phyloP scores from a whole-genome alignment of 2,329 filamentous ascomycete species.

The Clarireedia paspali region DNA sequence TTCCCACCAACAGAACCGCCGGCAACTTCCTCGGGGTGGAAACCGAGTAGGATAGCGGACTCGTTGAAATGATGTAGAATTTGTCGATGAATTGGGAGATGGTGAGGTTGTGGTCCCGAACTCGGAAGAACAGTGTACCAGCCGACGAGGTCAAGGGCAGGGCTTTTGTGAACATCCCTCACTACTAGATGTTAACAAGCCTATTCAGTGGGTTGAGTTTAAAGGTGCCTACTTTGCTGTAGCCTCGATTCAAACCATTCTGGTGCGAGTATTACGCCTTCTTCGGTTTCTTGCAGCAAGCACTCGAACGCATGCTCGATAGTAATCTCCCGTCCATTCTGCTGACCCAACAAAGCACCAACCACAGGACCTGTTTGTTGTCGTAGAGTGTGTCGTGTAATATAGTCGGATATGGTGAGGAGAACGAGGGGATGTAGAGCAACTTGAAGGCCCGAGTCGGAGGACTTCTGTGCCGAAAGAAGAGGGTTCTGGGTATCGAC shows the following conservation, averaged over 20 bases:
- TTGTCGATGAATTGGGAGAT: constrained; percentile 70
- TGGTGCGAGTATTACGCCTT: constrained; percentile 54
- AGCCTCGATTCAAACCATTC: constrained; percentile 71
- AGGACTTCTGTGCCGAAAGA: constrained; percentile 57
- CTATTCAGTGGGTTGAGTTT: neutral
- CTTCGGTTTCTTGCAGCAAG: constrained; percentile 40
- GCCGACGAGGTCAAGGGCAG: constrained; percentile 77
- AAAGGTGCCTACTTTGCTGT: constrained; percentile 64
- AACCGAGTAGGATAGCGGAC: constrained; percentile 75
- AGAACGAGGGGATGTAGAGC: constrained; percentile 90
- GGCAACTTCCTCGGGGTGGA: constrained; percentile 61
- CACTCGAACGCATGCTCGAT: constrained; percentile 92
- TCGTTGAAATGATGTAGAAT: constrained; percentile 72
- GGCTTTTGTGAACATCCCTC: constrained; percentile 79
- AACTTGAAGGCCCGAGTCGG: constrained; percentile 61
- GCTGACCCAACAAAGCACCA: constrained; percentile 83
- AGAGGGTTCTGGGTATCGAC: constrained; percentile 43
- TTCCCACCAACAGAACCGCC: constrained; percentile 60
- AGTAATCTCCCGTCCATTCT: constrained; percentile 83
- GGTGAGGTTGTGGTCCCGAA: constrained; percentile 58
- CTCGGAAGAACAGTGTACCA: constrained; percentile 79
- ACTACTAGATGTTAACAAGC: constrained; percentile 42
- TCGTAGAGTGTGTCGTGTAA: constrained; percentile 81
- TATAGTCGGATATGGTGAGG: constrained; percentile 93
- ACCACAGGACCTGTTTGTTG: constrained; percentile 68